Percentiles rank a stretch among this genome's conserved stretches.
Evolutionary conservation across 169 alveolate species (phyloP).

Genomic region (Cryptosporidium sp.): DNA sequence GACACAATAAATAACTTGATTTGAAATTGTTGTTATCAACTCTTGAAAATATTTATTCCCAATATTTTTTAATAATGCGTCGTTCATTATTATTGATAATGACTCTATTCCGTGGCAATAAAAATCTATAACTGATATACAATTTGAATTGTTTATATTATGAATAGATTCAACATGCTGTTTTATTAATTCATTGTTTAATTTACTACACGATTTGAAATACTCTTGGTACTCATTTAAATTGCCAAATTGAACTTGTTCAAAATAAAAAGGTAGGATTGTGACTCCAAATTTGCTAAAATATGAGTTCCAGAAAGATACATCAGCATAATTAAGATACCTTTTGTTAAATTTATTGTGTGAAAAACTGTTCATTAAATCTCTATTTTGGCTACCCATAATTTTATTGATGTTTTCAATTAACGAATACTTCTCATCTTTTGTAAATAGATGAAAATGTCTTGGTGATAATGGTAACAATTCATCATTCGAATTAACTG

Average conservation of each 20-base stretch:
- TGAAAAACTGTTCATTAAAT: background rate
- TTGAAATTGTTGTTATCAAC: background rate
- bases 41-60: background rate
- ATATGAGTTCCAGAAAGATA: conserved; percentile 33
- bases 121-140: background rate
- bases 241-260: conserved; percentile 1
- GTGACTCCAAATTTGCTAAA: conserved; percentile 30
- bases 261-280: conserved; percentile 42
- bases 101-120: conserved; percentile 39
- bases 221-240: background rate
- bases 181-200: background rate
- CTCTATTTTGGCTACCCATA: background rate
- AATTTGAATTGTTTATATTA: background rate
- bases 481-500: conserved; percentile 3
- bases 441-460: conserved; percentile 9
- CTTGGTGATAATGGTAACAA: conserved; percentile 16
- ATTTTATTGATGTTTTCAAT: background rate
- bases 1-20: background rate
- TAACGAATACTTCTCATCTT: background rate
- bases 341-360: background rate
- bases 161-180: background rate
- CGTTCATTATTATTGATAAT: conserved; percentile 9
- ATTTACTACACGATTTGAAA: background rate
- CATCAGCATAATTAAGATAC: conserved; percentile 17
- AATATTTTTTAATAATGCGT: background rate